phyloP scores from a whole-genome alignment of 805 yeast species.

The Maudiozyma saulgeensis region DNA sequence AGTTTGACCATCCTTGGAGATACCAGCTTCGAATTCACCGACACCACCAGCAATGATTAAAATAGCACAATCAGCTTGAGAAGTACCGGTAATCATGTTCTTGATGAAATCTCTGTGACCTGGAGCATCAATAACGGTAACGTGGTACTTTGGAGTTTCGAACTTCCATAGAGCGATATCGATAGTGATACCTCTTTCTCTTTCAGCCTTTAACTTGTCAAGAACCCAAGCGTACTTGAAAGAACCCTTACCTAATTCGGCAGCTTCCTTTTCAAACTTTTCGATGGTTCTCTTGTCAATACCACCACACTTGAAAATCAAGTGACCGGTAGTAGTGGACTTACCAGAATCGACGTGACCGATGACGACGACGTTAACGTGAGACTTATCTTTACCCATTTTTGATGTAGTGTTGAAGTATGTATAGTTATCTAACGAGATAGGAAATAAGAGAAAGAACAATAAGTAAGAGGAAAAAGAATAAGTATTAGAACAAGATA shows the following conservation, averaged over 20 bases:
- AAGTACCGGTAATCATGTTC: conserved; percentile 92
- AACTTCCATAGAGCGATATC: conserved; percentile 89
- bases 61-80: conserved; percentile 43
- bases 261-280: conserved; percentile 97
- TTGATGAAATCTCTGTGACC: conserved; percentile 96
- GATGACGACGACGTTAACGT: conserved; percentile 99
- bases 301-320: conserved; percentile 99
- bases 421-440: background rate
- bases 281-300: conserved; percentile 97
- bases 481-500: background rate
- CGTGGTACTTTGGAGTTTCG: conserved; percentile 83
- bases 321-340: conserved; percentile 99
- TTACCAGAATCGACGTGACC: conserved; percentile 99
- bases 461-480: background rate
- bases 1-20: conserved; percentile 90
- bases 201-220: conserved; percentile 91
- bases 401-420: background rate
- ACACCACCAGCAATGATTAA: conserved; percentile 85
- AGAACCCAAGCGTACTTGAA: conserved; percentile 97
- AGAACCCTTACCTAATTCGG: conserved; percentile 94
- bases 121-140: conserved; percentile 90
- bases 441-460: conserved; percentile 24
- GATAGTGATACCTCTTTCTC: conserved; percentile 53
- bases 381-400: conserved; percentile 73
- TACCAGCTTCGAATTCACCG: conserved; percentile 95